Conservation (phyloP, 768 basidiomycete species). For the Lactarius sp. region DNA sequence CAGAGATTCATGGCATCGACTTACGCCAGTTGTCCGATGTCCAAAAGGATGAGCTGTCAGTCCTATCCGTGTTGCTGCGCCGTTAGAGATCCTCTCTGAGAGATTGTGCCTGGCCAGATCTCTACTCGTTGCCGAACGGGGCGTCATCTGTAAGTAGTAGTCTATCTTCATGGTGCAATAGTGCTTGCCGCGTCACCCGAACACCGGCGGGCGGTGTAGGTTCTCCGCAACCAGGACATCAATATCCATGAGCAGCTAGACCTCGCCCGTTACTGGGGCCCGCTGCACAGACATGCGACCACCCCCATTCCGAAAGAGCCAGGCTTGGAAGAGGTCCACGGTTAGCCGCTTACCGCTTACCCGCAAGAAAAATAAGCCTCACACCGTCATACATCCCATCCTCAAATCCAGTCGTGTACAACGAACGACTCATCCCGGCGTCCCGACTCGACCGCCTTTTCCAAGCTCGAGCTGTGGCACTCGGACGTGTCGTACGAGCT, state of each 20-base stretch:
- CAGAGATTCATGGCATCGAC: slow-evolving; percentile 70
- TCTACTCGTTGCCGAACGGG: slow-evolving; percentile 67
- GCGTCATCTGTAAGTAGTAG: slow-evolving; percentile 62
- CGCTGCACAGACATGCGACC: slow-evolving; percentile 78
- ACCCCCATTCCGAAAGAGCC: slow-evolving; percentile 66
- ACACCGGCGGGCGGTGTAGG: slow-evolving; percentile 34
- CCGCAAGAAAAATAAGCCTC: too few species aligned
- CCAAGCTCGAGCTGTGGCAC: slow-evolving; percentile 74
- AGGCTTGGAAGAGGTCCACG: slow-evolving; percentile 45
- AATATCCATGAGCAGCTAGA: slow-evolving; percentile 64
- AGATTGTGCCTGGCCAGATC: slow-evolving; percentile 40
- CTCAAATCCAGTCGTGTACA: slow-evolving; percentile 55
- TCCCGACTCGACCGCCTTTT: slow-evolving; percentile 57
- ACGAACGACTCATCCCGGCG: slow-evolving; percentile 60
- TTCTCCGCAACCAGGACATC: slow-evolving; percentile 73
- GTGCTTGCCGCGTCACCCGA: not conserved
- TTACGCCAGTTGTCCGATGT: slow-evolving; percentile 56
- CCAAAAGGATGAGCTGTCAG: slow-evolving; percentile 79
- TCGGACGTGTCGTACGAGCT: slow-evolving; percentile 75
- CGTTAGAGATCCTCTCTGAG: not conserved
- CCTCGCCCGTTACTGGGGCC: slow-evolving; percentile 67
- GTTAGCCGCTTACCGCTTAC: too few species aligned
- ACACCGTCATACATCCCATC: too few species aligned
- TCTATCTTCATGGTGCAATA: not conserved
- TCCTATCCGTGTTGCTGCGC: slow-evolving; percentile 2